Evolutionary conservation across 2,329 filamentous ascomycete genomes (phyloP), one percentile per base, ranked within the genome.

Genomic region (Verticillium tricorpus): DNA sequence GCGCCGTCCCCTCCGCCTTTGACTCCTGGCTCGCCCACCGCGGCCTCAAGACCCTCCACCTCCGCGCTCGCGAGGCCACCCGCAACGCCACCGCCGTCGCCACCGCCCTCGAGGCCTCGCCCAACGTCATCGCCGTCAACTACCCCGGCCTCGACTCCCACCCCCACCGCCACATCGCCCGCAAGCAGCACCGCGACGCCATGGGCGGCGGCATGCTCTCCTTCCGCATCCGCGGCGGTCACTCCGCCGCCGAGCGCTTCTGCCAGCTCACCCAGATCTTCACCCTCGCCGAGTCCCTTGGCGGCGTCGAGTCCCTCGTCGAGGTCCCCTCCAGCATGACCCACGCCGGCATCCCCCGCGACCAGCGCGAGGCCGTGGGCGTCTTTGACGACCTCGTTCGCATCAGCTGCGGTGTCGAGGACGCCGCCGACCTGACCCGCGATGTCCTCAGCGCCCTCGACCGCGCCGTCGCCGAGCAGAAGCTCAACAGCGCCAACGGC

Each of bases 1-100:
- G 95, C 65, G 94, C 94, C 64, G 90, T 99, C 4, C 95, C 95
- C 59, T 96, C 92, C 0, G 85, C 95, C 50, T 99, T 99, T 73
- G 95, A 99, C 82, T 93, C 89, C 80, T 99, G 95, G 95, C 91
- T 99, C 66, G 95, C 95, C 58, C 95, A 99, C 80, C 89, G 95
- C 66, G 95, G 95, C 68, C 85, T 97, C 69, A 99, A 99, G 84
- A 99, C 95, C 4, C 86, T 99, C 52, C 95, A 99, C 78, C 85
- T 99, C 57, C 91, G 95, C 69, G 94, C 92, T 11, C 87, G 90
- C 65, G 92, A 96, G 76, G 92, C 94, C 19, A 90, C 85, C 66
- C 82, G 79, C 69, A 98, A 98, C 77, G 95, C 94, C 11, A 87
- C 87, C 8, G 81, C 86, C 56, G 86, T 99, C 31, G 93, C 93